Evolutionary conservation across 345 rosid genomes (phyloP), one percentile per base, ranked within the genome.

Genomic region (Eutrema japonicum): DNA sequence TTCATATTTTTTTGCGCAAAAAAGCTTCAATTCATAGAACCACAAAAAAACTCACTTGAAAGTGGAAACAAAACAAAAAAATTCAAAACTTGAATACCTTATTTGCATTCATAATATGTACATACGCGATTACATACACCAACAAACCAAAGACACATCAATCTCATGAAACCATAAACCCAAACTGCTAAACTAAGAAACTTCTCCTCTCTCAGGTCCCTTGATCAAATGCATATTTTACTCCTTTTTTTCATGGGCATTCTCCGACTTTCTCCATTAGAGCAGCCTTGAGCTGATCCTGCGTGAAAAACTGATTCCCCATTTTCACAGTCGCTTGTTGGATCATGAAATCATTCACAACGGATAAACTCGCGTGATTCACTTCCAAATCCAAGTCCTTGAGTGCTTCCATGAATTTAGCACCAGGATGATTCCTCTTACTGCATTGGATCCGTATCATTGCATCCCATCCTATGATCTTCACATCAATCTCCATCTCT

Each of bases 301-400:
- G 97, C 0, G 95, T 82, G 82, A 86, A 94, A 68, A 84, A 77
- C 68, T 84, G 87, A 57, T 82, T 83, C 14, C 86, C 93, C 93
- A 94, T 94, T 80, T 88, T 91, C 54, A 94, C 98, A 0, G 96
- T 89, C 2, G 98, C 98, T 85, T 94, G 97, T 53, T 89, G 98
- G 74, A 94, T 94, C 97, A 91, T 94, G 80, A 94, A 70, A 69
- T 91, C 98, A 64, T 94, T 89, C 77, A 89, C 86, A 37, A 89
- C 96, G 0, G 96, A 87, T 43, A 89, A 88, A 59, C 96, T 94
- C 9, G 96, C 98, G 10, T 94, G 95, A 70, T 86, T 84, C 61
- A 94, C 97, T 42, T 94, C 97, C 43, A 94, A 85, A 64, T 91
- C 96, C 77, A 94, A 70, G 16, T 91, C 98, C 82, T 77, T 88